A percentile compares a stretch with the other conserved stretches of the same genome.
Conservation (phyloP, 2,329 filamentous ascomycete genomes). For the Ilyonectria sp. region DNA sequence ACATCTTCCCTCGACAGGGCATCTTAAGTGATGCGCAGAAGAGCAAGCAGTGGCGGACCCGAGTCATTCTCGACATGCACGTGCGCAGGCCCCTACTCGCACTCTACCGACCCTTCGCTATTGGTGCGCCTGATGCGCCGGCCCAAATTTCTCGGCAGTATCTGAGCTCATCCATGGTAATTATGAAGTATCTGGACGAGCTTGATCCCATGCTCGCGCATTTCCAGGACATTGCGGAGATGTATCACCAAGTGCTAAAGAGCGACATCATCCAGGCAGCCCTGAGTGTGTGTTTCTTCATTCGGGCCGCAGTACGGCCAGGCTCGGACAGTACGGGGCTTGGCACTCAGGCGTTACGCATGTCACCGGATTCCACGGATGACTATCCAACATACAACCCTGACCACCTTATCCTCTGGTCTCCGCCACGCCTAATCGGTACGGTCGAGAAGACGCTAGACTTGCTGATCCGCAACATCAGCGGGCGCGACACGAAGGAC, state of each 20-base stretch:
- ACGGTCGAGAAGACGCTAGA: constrained; percentile 65
- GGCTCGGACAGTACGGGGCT: constrained; percentile 49
- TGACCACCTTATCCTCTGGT: constrained; percentile 59
- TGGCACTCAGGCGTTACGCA: constrained; percentile 50
- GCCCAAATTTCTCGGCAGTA: constrained; percentile 67
- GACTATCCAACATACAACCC: constrained; percentile 53
- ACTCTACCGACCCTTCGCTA: constrained; percentile 69
- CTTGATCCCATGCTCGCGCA: constrained; percentile 63
- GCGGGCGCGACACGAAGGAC: constrained; percentile 66
- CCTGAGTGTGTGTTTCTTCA: constrained; percentile 70
- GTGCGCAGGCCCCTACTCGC: constrained; percentile 66
- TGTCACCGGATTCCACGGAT: constrained; percentile 55
- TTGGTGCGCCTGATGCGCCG: constrained; percentile 66
- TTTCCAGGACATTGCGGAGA: constrained; percentile 64
- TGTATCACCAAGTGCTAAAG: constrained; percentile 68
- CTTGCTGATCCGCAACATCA: constrained; percentile 61
- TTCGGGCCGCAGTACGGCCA: constrained; percentile 55
- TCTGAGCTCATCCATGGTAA: constrained; percentile 68
- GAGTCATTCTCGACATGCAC: constrained; percentile 69
- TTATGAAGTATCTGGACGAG: constrained; percentile 70
- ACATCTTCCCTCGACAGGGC: constrained; percentile 64
- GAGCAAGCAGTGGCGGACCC: constrained; percentile 66
- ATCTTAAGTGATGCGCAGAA: constrained; percentile 60
- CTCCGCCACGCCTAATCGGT: constrained; percentile 56
- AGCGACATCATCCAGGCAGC: constrained; percentile 70